Evolutionary conservation across 2,329 filamentous ascomycete genomes (phyloP).

Genomic region (Cryphonectria parasitica): DNA sequence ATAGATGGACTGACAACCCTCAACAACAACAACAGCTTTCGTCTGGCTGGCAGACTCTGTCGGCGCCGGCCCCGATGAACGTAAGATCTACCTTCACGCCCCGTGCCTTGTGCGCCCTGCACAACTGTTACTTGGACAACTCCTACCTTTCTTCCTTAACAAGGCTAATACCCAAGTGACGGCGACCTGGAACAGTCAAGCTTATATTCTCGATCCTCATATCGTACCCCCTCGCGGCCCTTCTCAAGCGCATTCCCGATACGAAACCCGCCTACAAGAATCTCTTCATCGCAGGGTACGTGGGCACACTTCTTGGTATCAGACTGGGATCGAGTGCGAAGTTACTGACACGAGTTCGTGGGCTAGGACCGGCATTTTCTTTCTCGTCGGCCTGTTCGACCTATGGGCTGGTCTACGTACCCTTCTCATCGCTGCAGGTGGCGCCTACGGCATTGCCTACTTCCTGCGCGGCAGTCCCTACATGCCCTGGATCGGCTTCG

Average conservation of each 20-base stretch:
- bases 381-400: slow-evolving; percentile 90
- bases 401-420: slow-evolving; percentile 85
- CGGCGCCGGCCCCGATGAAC: slow-evolving; percentile 51
- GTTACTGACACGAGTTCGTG: slow-evolving; percentile 1
- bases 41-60: slow-evolving; percentile 45
- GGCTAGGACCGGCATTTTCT: slow-evolving; percentile 78
- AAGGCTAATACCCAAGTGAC: slow-evolving; percentile 4
- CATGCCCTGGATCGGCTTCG: slow-evolving; percentile 97
- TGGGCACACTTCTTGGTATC: not conserved
- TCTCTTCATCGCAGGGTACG: slow-evolving; percentile 77
- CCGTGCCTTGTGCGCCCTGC: not conserved
- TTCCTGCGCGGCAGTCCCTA: slow-evolving; percentile 79
- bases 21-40: slow-evolving; percentile 43
- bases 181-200: slow-evolving; percentile 69
- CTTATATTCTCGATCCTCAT: slow-evolving; percentile 87
- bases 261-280: slow-evolving; percentile 84
- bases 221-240: slow-evolving; percentile 86
- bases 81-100: slow-evolving; percentile 38
- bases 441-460: slow-evolving; percentile 80
- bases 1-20: slow-evolving; percentile 28
- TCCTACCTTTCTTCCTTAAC: not conserved
- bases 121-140: no score
- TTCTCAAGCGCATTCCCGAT: slow-evolving; percentile 91
- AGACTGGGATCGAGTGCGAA: not conserved
- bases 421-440: slow-evolving; percentile 76